Evolutionary conservation across 441 rosid genomes (phyloP).

Genomic region (Gossypium trilobum): DNA sequence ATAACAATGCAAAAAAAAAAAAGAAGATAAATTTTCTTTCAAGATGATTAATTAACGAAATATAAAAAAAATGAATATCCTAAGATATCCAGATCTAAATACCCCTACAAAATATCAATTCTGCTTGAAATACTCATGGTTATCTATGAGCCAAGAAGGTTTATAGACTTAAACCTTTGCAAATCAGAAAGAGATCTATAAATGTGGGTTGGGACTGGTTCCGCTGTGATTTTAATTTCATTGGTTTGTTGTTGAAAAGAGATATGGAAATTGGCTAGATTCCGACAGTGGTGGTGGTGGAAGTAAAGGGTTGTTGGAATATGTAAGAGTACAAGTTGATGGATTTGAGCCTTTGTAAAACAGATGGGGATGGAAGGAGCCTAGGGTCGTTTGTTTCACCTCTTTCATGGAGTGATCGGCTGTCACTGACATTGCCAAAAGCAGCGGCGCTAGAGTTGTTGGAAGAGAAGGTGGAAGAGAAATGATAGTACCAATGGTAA

Average conservation of each 20-base stretch:
- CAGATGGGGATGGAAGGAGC: conserved; percentile 51
- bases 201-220: conserved; percentile 19
- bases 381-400: conserved; percentile 6
- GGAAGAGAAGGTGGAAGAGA: conserved; percentile 41
- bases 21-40: background rate
- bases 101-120: background rate
- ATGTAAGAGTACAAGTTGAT: no score
- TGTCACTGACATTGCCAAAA: background rate
- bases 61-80: no score
- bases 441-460: conserved; percentile 8
- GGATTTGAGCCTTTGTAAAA: no score
- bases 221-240: conserved; percentile 13
- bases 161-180: conserved; percentile 50
- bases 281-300: background rate
- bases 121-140: conserved; percentile 20
- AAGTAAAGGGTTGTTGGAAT: no score
- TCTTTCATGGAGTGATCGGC: background rate
- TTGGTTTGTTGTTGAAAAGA: conserved; percentile 14
- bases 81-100: background rate
- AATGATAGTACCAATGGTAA: conserved; percentile 61
- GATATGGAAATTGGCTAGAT: conserved; percentile 18
- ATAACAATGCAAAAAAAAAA: conserved; percentile 4
- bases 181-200: conserved; percentile 59
- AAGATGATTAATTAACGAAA: background rate
- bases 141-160: conserved; percentile 32